Evolutionary conservation across 306 rosid species (phyloP), one percentile per base, ranked within the genome.

Genomic region (Vachellia pachyceras): DNA sequence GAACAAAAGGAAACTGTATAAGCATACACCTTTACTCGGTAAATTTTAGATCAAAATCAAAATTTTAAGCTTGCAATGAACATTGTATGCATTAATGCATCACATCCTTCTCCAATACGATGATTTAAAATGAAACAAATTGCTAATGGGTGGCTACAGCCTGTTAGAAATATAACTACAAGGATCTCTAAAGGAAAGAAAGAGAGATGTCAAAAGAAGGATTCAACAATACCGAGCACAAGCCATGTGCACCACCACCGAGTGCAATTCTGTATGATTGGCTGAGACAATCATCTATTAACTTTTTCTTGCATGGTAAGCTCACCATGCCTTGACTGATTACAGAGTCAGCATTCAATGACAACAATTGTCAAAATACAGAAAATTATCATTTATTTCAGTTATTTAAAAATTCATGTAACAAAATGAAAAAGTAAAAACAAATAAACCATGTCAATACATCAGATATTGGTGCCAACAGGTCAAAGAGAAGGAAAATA

Each of bases 191-290:
- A 14, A 64, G 69, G 22, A 36, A 23, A 63, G 37, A 73, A 3
- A 55, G 60, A 42, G n/a, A 84, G 18, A 64, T 14, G 20, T 39
- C 15, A 3, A 37, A 35, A 45, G 39, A 49, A 39, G 39, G 68
- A 77, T 49, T 80, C 17, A 79, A 68, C 49, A 57, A 55, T 91
- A 95, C 97, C 94, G 91, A 87, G 81, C 99, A 95, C 61, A 46
- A 78, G 83, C 97, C 98, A 87, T 79, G 79, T 25, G 83, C 84
- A 78, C 94, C 98, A 17, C 84, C 91, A 3, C 91, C 92, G 7
- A 93, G 92, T 36, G 87, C 80, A 25, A 93, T 90, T 85, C 87
- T 90, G 74, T 85, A 93, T 0, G 97, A 90, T 79, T 69, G 85
- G 80, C 69, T 67, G 72, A 93, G 85, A 82, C 88, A 85, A 35